phyloP scores from a whole-genome alignment of 2,329 filamentous ascomycete genomes.

The Claviceps arundinis region DNA sequence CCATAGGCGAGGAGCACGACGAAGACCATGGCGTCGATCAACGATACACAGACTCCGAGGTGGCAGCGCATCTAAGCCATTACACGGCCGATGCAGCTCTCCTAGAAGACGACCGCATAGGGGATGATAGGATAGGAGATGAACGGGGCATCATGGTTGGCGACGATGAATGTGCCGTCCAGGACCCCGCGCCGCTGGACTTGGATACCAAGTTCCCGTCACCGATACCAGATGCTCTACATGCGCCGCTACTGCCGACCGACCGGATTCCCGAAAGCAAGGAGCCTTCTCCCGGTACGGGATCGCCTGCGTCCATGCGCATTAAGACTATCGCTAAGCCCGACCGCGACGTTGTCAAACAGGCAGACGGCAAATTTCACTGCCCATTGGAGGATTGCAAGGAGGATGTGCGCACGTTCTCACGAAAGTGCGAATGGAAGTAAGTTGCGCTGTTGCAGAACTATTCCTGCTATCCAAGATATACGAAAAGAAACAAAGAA shows the following conservation, averaged over 20 bases:
- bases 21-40: slow-evolving; percentile 27
- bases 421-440: slow-evolving; percentile 88
- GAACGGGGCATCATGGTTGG: slow-evolving; percentile 17
- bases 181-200: slow-evolving; percentile 26
- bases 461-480: neutral
- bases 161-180: slow-evolving; percentile 21
- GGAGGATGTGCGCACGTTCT: slow-evolving; percentile 52
- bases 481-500: slow-evolving; percentile 7
- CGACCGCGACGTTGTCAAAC: slow-evolving; percentile 44
- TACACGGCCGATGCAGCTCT: slow-evolving; percentile 25
- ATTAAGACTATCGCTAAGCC: slow-evolving; percentile 46
- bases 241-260: slow-evolving; percentile 18
- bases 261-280: slow-evolving; percentile 22
- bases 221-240: slow-evolving; percentile 19
- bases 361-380: slow-evolving; percentile 59
- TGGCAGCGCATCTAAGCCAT: slow-evolving; percentile 28
- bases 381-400: slow-evolving; percentile 61
- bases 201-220: slow-evolving; percentile 23
- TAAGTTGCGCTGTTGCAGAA: slow-evolving; percentile 33
- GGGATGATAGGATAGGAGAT: neutral
- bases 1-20: slow-evolving; percentile 31
- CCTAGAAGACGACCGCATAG: slow-evolving; percentile 11
- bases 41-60: slow-evolving; percentile 29
- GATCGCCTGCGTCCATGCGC: slow-evolving; percentile 24
- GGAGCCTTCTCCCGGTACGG: slow-evolving; percentile 18